A percentile compares a stretch with the other conserved stretches of the same genome.
Evolutionary conservation across 2,329 filamentous ascomycete species (phyloP).

Genomic region (Stachybotrys echinatus): DNA sequence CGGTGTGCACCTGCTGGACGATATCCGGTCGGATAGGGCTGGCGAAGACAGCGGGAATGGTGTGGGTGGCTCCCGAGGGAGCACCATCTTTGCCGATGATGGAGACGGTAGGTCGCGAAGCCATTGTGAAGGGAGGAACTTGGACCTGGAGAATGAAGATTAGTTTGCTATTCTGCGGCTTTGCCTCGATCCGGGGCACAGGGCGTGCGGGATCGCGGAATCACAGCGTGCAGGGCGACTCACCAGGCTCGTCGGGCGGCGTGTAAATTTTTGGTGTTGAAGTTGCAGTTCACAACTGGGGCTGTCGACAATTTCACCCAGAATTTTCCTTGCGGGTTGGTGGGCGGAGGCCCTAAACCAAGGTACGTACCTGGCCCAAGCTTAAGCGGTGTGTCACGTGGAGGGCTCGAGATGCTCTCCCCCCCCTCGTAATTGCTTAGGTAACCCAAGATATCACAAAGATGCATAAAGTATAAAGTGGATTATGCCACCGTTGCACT

Average conservation of each 20-base stretch:
- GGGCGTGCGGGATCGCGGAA: not conserved
- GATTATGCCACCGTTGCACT: too few relatives aligned
- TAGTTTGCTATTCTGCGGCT: conserved; percentile 10
- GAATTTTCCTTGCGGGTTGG: conserved; percentile 28
- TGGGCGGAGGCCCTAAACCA: conserved; percentile 35
- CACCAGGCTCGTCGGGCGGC: conserved; percentile 36
- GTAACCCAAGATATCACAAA: too few relatives aligned
- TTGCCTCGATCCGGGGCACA: too few relatives aligned
- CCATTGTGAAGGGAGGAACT: conserved; percentile 60
- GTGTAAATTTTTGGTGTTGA: conserved; percentile 30
- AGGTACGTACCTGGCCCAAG: conserved; percentile 21
- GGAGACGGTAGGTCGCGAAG: conserved; percentile 94
- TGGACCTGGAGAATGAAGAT: conserved; percentile 19
- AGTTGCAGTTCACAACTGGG: conserved; percentile 22
- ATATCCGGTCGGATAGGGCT: conserved; percentile 98
- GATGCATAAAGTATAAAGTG: too few relatives aligned
- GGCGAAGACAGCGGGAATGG: conserved; percentile 95
- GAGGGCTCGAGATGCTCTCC: too few relatives aligned
- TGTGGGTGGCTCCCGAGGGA: conserved; percentile 81
- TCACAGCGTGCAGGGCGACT: conserved; percentile 12
- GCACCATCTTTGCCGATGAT: conserved; percentile 95
- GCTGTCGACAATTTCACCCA: conserved; percentile 30
- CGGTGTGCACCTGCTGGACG: conserved; percentile 97
- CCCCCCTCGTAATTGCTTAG: too few relatives aligned
- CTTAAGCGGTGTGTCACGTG: conserved; percentile 4